Percentiles rank a stretch among this genome's conserved stretches.
These are phyloP conservation scores for Arachnomyces sp. DNA, from an alignment of 2,329 filamentous ascomycete species.

Conservation along the genomic window DNA sequence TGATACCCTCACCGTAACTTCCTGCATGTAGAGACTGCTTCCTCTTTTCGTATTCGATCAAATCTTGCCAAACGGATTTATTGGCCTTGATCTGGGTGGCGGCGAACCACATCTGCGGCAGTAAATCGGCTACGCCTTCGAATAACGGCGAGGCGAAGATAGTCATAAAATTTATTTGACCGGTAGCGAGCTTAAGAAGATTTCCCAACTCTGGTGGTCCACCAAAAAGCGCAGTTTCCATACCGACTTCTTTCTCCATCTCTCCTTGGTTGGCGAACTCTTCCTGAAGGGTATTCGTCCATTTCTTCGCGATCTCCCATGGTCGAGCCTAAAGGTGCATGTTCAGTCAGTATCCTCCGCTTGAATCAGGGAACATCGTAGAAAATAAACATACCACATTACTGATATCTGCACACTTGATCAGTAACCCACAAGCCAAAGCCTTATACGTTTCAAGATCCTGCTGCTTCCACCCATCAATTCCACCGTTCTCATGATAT, in stretches of 20 bases:
- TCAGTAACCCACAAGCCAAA: constrained; percentile 79
- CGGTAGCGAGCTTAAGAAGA: constrained; percentile 70
- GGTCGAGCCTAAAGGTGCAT: constrained; percentile 62
- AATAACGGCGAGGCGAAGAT: constrained; percentile 91
- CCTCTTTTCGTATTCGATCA: constrained; percentile 21
- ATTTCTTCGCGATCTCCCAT: constrained; percentile 73
- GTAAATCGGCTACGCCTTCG: constrained; percentile 73
- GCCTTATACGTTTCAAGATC: constrained; percentile 68
- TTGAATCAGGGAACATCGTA: neutral
- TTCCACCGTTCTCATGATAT: constrained; percentile 57
- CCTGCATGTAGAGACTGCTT: constrained; percentile 17
- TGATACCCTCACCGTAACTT: constrained; percentile 14
- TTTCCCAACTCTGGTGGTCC: constrained; percentile 75
- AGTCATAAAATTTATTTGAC: constrained; percentile 94
- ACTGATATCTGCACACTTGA: constrained; percentile 98
- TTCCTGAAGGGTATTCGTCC: constrained; percentile 90
- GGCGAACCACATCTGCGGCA: constrained; percentile 77
- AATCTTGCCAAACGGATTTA: constrained; percentile 56
- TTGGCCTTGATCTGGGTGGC: constrained; percentile 76
- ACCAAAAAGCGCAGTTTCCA: constrained; percentile 77
- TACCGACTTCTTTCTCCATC: constrained; percentile 83
- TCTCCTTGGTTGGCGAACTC: constrained; percentile 89
- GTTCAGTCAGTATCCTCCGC: neutral
- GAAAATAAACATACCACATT: constrained; percentile 67
- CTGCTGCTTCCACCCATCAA: constrained; percentile 68